A percentile compares a stretch with the other conserved stretches of the same genome.
Conservation (phyloP, 805 yeast genomes). For the Saccharomycopsis fermentans region DNA sequence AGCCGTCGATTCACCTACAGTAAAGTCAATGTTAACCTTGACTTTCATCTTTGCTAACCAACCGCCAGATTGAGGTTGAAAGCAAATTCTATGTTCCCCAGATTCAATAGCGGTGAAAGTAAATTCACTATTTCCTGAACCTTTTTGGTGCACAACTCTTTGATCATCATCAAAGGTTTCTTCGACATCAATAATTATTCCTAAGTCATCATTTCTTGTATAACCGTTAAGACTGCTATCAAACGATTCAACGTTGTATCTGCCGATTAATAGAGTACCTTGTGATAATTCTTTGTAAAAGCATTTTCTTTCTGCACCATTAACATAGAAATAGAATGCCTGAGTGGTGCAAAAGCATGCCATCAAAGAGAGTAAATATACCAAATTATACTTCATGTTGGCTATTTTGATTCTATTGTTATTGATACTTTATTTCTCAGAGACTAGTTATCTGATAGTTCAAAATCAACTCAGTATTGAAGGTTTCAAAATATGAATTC, state of each 20-base stretch:
- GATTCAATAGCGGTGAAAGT: constrained; percentile 64
- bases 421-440: neutral
- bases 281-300: constrained; percentile 45
- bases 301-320: constrained; percentile 43
- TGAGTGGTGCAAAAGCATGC: constrained; percentile 17
- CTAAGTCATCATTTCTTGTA: constrained; percentile 28
- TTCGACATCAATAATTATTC: constrained; percentile 36
- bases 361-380: constrained; percentile 1
- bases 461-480: neutral
- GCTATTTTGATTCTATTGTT: neutral
- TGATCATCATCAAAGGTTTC: constrained; percentile 73
- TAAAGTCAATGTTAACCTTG: constrained; percentile 53
- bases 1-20: constrained; percentile 52
- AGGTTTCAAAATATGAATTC: neutral
- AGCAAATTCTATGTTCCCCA: constrained; percentile 73
- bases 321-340: constrained; percentile 42
- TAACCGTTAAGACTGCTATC: constrained; percentile 30
- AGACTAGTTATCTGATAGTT: neutral
- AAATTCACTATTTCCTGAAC: constrained; percentile 55
- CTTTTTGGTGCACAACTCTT: constrained; percentile 61
- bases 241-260: constrained; percentile 37
- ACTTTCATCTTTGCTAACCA: constrained; percentile 54
- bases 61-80: constrained; percentile 41
- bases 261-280: constrained; percentile 40
- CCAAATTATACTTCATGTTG: neutral